These are phyloP conservation scores for Hypoxylon sp. DNA, from an alignment of 2,329 filamentous ascomycete species.

Conservation along the genomic window DNA sequence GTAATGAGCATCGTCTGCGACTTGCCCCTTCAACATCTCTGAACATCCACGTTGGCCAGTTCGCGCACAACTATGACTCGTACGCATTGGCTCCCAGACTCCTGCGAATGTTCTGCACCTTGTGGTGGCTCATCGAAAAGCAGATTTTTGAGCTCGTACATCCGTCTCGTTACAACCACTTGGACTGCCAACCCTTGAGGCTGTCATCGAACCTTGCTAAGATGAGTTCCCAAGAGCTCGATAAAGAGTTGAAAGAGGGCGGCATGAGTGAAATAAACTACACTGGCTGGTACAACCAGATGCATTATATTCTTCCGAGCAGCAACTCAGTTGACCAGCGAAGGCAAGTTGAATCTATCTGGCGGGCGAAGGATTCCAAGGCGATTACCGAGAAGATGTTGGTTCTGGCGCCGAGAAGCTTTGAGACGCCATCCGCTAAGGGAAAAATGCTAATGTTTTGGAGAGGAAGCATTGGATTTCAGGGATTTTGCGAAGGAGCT, in stretches of 20 bases:
- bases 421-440: too few species aligned
- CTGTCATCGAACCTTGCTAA: not conserved
- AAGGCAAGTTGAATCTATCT: conserved; percentile 14
- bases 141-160: conserved; percentile 12
- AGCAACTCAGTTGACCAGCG: not conserved
- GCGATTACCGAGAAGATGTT: conserved; percentile 5
- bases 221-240: not conserved
- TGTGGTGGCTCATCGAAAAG: conserved; percentile 27
- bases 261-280: not conserved
- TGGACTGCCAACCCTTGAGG: conserved; percentile 7
- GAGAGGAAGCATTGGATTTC: conserved; percentile 24
- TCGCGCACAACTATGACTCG: not conserved
- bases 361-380: conserved; percentile 4
- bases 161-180: conserved; percentile 8
- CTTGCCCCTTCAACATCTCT: conserved; percentile 15
- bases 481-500: conserved; percentile 15
- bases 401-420: not conserved
- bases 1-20: conserved; percentile 8
- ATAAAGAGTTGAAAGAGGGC: not conserved
- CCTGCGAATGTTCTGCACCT: conserved; percentile 18
- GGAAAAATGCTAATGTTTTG: too few species aligned
- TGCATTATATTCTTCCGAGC: conserved; percentile 12
- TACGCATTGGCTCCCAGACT: not conserved
- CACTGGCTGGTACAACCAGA: not conserved
- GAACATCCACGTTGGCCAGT: conserved; percentile 17